Evolutionary conservation across 208 protist genomes (phyloP).

Genomic region (Porcisia deanei): DNA sequence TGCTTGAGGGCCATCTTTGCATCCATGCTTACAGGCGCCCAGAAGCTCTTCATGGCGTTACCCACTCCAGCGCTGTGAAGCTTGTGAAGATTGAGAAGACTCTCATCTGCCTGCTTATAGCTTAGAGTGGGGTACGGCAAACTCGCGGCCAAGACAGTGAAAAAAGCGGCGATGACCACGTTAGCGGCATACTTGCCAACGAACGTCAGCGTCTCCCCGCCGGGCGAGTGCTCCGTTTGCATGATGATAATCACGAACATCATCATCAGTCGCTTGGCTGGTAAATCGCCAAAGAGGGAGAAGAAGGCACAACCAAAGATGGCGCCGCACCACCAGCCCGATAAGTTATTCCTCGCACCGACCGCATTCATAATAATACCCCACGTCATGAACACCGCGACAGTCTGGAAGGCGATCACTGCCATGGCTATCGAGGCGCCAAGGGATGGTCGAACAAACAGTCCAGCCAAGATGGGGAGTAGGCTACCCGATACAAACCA

Average conservation of each 20-base stretch:
- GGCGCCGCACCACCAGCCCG: slow-evolving; percentile 67
- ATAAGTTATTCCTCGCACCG: slow-evolving; percentile 29
- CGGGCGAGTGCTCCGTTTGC: slow-evolving; percentile 52
- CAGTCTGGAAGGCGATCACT: slow-evolving; percentile 29
- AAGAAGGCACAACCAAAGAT: slow-evolving; percentile 41
- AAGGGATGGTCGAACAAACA: slow-evolving; percentile 36
- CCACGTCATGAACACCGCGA: slow-evolving; percentile 34
- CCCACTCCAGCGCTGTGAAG: slow-evolving; percentile 46
- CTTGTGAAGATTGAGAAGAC: slow-evolving; percentile 43
- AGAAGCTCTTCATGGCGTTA: slow-evolving; percentile 63
- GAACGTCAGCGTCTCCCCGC: slow-evolving; percentile 31
- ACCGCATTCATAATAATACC: slow-evolving; percentile 53
- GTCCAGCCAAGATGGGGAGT: slow-evolving; percentile 33
- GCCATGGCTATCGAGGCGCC: slow-evolving; percentile 46
- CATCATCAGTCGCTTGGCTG: slow-evolving; percentile 51
- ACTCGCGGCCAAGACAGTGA: slow-evolving; percentile 35
- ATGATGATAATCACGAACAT: slow-evolving; percentile 60
- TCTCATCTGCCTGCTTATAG: slow-evolving; percentile 34
- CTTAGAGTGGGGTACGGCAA: slow-evolving; percentile 57
- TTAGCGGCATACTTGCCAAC: slow-evolving; percentile 37
- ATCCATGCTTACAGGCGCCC: slow-evolving; percentile 52
- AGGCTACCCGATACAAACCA: slow-evolving; percentile 38
- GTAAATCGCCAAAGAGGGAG: slow-evolving; percentile 56
- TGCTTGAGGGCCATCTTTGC: slow-evolving; percentile 43
- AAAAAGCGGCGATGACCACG: slow-evolving; percentile 43